Evolutionary conservation across 805 yeast genomes (phyloP).

Genomic region (Hanseniaspora jakobsenii): DNA sequence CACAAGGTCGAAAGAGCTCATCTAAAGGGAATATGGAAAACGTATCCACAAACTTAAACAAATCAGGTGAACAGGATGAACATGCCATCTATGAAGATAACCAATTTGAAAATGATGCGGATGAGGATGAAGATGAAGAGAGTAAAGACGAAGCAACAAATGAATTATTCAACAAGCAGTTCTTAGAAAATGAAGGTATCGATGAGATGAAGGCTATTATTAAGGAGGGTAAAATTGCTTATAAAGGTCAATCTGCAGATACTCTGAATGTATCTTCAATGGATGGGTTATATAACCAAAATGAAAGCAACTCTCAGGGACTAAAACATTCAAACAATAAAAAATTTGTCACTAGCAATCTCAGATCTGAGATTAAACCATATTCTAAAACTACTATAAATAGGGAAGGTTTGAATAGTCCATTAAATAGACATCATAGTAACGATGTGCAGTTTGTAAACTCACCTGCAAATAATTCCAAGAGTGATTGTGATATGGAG

Average conservation of each 20-base stretch:
- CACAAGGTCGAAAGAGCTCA: no score
- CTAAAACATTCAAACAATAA: neutral
- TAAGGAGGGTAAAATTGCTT: conserved; percentile 14
- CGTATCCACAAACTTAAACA: no score
- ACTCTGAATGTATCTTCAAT: neutral
- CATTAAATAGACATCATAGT: no score
- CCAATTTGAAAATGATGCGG: conserved; percentile 19
- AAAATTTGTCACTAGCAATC: conserved; percentile 8
- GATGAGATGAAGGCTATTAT: conserved; percentile 26
- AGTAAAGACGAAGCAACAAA: conserved; percentile 18
- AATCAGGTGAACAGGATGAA: neutral
- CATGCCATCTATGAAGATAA: no score
- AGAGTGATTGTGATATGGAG: no score
- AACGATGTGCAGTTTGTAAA: no score
- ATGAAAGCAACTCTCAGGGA: neutral
- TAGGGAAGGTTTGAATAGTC: no score
- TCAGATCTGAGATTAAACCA: conserved; percentile 14
- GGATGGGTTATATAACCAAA: no score
- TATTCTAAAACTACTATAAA: no score
- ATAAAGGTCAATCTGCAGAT: conserved; percentile 15
- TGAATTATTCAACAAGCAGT: conserved; percentile 25
- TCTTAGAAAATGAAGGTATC: conserved; percentile 31
- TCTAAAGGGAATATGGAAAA: no score
- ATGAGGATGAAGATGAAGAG: conserved; percentile 14
- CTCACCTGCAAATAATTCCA: no score